These are phyloP conservation scores for Skeletonema grethae DNA, from an alignment of 108 stramenopile species.

Conservation along the genomic window DNA sequence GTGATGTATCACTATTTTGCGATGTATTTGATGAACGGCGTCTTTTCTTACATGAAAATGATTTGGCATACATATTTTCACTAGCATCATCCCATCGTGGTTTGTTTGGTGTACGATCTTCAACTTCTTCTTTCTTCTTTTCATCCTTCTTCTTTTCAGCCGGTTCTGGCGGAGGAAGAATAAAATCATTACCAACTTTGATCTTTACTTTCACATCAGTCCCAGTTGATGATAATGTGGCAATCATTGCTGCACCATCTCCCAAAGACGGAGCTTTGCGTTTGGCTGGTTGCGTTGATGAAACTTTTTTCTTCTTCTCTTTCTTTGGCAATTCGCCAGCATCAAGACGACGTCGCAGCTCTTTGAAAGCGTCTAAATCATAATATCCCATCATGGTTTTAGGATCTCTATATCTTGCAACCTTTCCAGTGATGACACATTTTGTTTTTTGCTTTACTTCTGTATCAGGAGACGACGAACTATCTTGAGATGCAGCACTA, in stretches of 20 bases:
- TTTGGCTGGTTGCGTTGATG: slow-evolving; percentile 3
- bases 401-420: slow-evolving; percentile 76
- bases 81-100: slow-evolving; percentile 4
- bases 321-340: slow-evolving; percentile 49
- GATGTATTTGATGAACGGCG: neutral
- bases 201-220: slow-evolving; percentile 1
- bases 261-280: neutral
- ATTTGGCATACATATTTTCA: slow-evolving; percentile 1
- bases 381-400: slow-evolving; percentile 65
- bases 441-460: slow-evolving; percentile 20
- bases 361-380: slow-evolving; percentile 72
- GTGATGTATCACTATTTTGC: neutral
- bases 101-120: slow-evolving; percentile 2
- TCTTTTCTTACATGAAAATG: neutral
- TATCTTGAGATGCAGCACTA: slow-evolving; percentile 5
- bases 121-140: neutral
- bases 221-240: neutral
- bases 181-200: neutral
- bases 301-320: slow-evolving; percentile 1
- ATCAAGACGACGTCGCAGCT: slow-evolving; percentile 65
- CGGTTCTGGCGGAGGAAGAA: neutral
- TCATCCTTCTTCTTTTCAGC: neutral
- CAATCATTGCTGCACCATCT: neutral
- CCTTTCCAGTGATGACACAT: slow-evolving; percentile 83
- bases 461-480: slow-evolving; percentile 6